phyloP scores from a whole-genome alignment of 2,329 filamentous ascomycete genomes.

The Diaporthe australafricana region DNA sequence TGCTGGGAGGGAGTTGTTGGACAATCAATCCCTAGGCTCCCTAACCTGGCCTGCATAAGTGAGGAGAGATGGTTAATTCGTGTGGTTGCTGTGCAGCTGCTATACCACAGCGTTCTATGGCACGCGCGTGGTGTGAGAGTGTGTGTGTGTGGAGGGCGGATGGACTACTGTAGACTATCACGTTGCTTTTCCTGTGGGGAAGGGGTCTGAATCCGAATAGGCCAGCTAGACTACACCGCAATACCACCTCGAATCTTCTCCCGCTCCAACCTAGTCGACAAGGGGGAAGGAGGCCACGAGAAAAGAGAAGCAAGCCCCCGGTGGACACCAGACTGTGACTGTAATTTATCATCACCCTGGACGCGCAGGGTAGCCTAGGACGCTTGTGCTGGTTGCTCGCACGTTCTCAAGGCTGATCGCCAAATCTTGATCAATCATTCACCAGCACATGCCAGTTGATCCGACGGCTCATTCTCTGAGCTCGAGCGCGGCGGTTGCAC shows the following conservation, averaged over 20 bases:
- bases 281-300: neutral
- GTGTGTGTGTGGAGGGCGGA: neutral
- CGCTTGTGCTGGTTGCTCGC: neutral
- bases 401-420: neutral
- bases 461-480: neutral
- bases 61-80: conserved; percentile 6
- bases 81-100: conserved; percentile 13
- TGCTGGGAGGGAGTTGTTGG: conserved; percentile 6
- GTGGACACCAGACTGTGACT: neutral
- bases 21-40: neutral
- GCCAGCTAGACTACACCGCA: neutral
- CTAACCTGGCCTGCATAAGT: conserved; percentile 5
- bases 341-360: conserved; percentile 2
- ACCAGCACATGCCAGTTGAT: neutral
- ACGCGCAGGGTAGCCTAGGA: neutral
- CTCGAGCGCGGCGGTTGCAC: neutral
- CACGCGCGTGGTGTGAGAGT: neutral
- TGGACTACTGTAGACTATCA: conserved; percentile 4
- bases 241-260: conserved; percentile 15
- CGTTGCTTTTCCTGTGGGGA: conserved; percentile 22
- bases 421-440: neutral
- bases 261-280: conserved; percentile 1
- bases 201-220: neutral
- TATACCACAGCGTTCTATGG: conserved; percentile 3
- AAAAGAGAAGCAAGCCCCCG: neutral